Percentiles rank a stretch among this genome's conserved stretches.
phyloP scores from a whole-genome alignment of 306 rosid genomes.

The Trichosanthes truncata region DNA sequence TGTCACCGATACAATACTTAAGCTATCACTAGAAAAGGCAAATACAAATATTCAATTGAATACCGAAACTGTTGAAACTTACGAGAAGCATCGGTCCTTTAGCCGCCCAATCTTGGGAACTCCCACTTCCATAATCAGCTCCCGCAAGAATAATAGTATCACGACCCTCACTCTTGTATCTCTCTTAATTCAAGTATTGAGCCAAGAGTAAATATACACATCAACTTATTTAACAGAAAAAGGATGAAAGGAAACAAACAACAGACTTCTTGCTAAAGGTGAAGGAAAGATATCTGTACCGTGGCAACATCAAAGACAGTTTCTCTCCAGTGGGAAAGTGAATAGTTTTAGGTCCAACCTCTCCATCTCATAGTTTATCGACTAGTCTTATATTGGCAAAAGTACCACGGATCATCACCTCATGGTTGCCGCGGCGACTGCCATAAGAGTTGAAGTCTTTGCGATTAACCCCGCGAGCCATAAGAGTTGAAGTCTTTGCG shows the following conservation, averaged over 20 bases:
- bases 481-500: conserved; percentile 85
- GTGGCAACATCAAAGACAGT: conserved; percentile 69
- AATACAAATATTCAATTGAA: background rate
- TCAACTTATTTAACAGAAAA: background rate
- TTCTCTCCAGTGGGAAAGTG: conserved; percentile 83
- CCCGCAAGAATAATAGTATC: conserved; percentile 70
- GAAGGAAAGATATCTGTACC: conserved; percentile 34
- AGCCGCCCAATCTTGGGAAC: conserved; percentile 93
- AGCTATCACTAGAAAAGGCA: background rate
- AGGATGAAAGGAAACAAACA: background rate
- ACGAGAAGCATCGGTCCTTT: conserved; percentile 88
- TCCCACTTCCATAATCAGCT: conserved; percentile 86
- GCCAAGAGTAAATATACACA: background rate
- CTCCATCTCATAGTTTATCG: conserved; percentile 75
- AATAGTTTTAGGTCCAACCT: conserved; percentile 86
- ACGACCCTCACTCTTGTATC: conserved; percentile 66
- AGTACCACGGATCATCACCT: conserved; percentile 84
- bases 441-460: conserved; percentile 93
- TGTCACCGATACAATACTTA: conserved; percentile 4
- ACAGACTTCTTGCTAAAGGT: background rate
- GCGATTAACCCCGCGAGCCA: conserved; percentile 66
- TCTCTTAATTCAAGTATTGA: conserved; percentile 26
- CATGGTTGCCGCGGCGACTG: conserved; percentile 91
- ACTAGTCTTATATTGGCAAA: conserved; percentile 88
- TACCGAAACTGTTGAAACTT: conserved; percentile 3